A percentile compares a stretch with the other conserved stretches of the same genome.
Conservation (phyloP, 2,329 filamentous ascomycete genomes). For the Magnaporthiopsis rhizophila region DNA sequence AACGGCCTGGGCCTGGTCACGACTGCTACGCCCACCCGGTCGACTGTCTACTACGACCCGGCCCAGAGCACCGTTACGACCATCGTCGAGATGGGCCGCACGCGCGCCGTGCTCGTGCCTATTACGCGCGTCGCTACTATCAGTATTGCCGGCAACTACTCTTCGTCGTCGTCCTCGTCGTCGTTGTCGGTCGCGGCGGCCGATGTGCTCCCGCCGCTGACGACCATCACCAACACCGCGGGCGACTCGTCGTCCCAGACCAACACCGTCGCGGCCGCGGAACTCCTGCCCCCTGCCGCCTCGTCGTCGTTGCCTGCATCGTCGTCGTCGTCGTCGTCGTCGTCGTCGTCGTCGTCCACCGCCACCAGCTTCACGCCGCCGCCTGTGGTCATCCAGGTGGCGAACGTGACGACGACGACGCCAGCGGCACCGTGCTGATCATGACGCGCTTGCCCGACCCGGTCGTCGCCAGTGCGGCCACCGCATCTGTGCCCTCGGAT, state of each 20-base stretch:
- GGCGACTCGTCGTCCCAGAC: too few species aligned
- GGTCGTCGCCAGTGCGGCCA: not conserved
- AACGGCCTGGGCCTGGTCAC: constrained; percentile 27
- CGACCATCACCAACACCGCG: too few species aligned
- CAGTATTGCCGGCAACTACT: too few species aligned
- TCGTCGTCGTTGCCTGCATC: too few species aligned
- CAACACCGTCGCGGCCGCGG: too few species aligned
- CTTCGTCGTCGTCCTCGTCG: not conserved
- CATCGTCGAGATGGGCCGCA: constrained; percentile 5
- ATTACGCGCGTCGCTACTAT: constrained; percentile 1
- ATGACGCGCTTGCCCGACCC: not conserved
- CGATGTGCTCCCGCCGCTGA: too few species aligned
- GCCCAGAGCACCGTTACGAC: constrained; percentile 5
- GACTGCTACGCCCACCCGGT: constrained; percentile 18
- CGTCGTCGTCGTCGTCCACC: not conserved
- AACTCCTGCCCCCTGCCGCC: not conserved
- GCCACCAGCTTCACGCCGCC: not conserved
- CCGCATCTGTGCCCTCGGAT: not conserved
- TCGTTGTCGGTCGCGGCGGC: not conserved
- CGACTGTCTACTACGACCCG: constrained; percentile 14
- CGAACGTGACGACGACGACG: not conserved
- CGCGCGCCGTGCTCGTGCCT: constrained; percentile 7
- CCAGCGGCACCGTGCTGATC: not conserved
- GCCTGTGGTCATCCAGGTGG: not conserved
- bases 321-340: too few species aligned